Base-by-base conservation (phyloP, 768 basidiomycete genomes). In the Leucocoprinus leucothites region DNA sequence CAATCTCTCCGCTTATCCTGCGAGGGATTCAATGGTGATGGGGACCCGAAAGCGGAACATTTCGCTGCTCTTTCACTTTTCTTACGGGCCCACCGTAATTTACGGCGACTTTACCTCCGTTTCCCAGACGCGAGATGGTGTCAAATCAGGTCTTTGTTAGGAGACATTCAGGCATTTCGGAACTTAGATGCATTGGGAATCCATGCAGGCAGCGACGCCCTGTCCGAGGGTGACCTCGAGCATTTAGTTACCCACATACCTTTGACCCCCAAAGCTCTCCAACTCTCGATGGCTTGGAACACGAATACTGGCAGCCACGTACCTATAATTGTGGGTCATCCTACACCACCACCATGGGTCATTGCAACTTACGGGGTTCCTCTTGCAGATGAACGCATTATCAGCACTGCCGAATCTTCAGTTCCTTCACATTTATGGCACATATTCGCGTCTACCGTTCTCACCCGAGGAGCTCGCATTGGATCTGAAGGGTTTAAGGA, bases 341-440 rank as follows among this genome's bases (percentile, higher is more conserved):
- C 14, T 7, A 9, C 7, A 11, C 11, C 31, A n/a, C 16, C 5
- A 38, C 16, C 16, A 6, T n/a, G 16, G 5, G 38, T n/a, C 16
- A n/a, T 8, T n/a, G 38, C 16, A 4, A n/a, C 16, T n/a, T 3
- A 38, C 38, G 16, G 31, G 6, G 5, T 31, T 31, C 31, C 16
- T 38, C 16, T 3, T 25, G 25, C 52, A 66, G 67, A 62, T 70
- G 40, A 62, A 70, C 28, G 58, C 60, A n/a, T 41, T 70, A 8
- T 61, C 57, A 19, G 56, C 61, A n/a, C 61, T 72, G 25, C 67
- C 66, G 2, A 55, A 59, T 41, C 65, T 77, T 7, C 59, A 62
- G 2, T 77, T 74, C 58, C 64, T 75, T 28, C 73, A 74, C 57
- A 59, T 75, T 8, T 75, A 74, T 53, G 71, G 69, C 22, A 64